These are phyloP conservation scores for Metschnikowia drakensbergensis DNA, from an alignment of 805 yeast species.

Conservation along the genomic window DNA sequence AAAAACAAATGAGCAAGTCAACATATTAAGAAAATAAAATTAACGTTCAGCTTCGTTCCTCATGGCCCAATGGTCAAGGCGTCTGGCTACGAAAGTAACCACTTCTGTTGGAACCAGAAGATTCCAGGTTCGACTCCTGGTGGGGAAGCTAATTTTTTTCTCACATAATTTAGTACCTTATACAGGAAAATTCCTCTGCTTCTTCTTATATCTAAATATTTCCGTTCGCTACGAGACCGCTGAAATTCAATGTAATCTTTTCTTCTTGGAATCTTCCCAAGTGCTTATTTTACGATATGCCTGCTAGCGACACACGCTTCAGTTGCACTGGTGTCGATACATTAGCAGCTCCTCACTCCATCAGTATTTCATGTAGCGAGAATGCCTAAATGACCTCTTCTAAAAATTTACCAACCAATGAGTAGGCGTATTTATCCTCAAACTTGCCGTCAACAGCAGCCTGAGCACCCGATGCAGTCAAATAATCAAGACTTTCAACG, in stretches of 20 bases:
- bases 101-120: slow-evolving; percentile 49
- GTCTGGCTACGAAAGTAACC: slow-evolving; percentile 63
- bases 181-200: too few species aligned
- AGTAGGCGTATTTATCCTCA: slow-evolving; percentile 18
- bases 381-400: slow-evolving; percentile 9
- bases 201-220: too few species aligned
- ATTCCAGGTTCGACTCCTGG: slow-evolving; percentile 56
- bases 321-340: too few species aligned
- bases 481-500: slow-evolving; percentile 33
- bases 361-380: not conserved
- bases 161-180: too few species aligned
- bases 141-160: slow-evolving; percentile 45
- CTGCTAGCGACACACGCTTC: too few species aligned
- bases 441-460: slow-evolving; percentile 27
- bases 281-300: too few species aligned
- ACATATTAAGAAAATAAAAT: not conserved
- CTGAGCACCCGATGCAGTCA: slow-evolving; percentile 19
- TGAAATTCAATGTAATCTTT: too few species aligned
- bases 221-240: too few species aligned
- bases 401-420: slow-evolving; percentile 18
- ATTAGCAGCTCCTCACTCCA: not conserved
- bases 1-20: not conserved
- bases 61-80: slow-evolving; percentile 77
- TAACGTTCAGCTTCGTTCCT: slow-evolving; percentile 46
- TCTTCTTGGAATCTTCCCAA: too few species aligned